Evolutionary conservation across 257 asterid species (phyloP), one percentile per base, ranked within the genome.

Genomic region (Thymus mandschuricus): DNA sequence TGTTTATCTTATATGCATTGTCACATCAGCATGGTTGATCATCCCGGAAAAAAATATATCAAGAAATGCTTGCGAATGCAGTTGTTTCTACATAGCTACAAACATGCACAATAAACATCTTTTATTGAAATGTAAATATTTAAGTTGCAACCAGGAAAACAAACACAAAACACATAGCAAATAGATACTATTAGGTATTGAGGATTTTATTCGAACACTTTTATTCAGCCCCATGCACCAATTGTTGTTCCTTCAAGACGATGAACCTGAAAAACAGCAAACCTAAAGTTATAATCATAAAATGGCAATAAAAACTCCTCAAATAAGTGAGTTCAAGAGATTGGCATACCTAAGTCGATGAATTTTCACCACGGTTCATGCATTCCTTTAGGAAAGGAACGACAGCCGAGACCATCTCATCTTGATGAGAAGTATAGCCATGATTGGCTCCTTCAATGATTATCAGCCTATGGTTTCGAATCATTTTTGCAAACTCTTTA

Each of bases 381-480:
- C 85, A 79, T 69, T 82, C 89, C 81, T 79, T 87, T 12, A 89
- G 65, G 80, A 89, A 89, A 77, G 94, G 88, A 84, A 86, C 35
- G 44, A 88, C 79, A 6, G 75, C 69, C 3, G 86, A 64, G 10
- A 62, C 60, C 44, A 92, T 60, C 67, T 88, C 88, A 68, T 73
- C 82, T 73, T 82, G 92, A 75, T 88, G 96, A 27, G 81, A 70
- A 56, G 84, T 43, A 57, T 80, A 92, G 1, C 89, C 33, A 66
- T 92, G 98, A 73, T 83, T 64, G 41, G 98, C 98, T 55, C 85
- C 96, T 75, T 88, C 74, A 3, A 92, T 69, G 31, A 89, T 80
- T 70, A 60, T 85, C 58, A 92, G 71, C 57, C 62, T 76, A 76
- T 88, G 91, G 80, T 88, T 89, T 21, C 86, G 87, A 66, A 92